Percentiles rank a stretch among this genome's conserved stretches.
These are phyloP conservation scores for Peribolospora baueri DNA, from an alignment of 768 basidiomycete genomes.

Conservation along the genomic window DNA sequence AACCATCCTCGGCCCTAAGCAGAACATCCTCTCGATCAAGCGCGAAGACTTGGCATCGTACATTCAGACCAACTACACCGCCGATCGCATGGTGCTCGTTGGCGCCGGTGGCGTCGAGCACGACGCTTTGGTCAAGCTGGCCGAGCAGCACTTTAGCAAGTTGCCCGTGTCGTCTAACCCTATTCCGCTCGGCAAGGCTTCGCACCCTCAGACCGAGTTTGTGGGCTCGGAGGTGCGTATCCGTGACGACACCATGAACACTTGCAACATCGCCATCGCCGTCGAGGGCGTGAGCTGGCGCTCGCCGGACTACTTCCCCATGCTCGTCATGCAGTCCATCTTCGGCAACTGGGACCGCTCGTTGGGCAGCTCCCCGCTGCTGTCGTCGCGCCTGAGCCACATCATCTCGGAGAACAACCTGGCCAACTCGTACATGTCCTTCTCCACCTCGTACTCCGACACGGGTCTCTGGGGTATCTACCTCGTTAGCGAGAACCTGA, in stretches of 20 bases:
- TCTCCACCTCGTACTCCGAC: conserved; percentile 95
- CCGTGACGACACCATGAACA: conserved; percentile 70
- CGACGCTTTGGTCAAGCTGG: conserved; percentile 71
- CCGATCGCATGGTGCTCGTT: conserved; percentile 96
- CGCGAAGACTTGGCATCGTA: conserved; percentile 67
- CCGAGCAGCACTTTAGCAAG: conserved; percentile 71
- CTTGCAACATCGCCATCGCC: conserved; percentile 81
- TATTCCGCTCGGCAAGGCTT: conserved; percentile 57
- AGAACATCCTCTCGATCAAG: conserved; percentile 85
- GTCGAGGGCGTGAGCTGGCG: conserved; percentile 97
- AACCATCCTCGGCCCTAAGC: conserved; percentile 89
- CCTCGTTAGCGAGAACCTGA: conserved; percentile 77
- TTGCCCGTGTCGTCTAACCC: conserved; percentile 72
- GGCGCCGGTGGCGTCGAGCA: conserved; percentile 91
- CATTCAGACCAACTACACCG: conserved; percentile 93
- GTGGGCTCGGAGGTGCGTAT: conserved; percentile 86
- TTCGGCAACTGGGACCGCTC: conserved; percentile 99
- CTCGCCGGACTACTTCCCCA: conserved; percentile 95
- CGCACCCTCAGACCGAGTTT: conserved; percentile 51
- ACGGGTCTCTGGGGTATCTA: conserved; percentile 99
- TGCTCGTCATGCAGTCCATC: conserved; percentile 94
- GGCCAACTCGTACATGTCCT: conserved; percentile 97
- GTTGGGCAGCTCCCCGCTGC: conserved; percentile 65
- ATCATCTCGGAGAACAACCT: conserved; percentile 80
- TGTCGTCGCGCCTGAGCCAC: conserved; percentile 75